Conservation (phyloP, 2,329 filamentous ascomycete species). For the Tolypocladium tropicale region DNA sequence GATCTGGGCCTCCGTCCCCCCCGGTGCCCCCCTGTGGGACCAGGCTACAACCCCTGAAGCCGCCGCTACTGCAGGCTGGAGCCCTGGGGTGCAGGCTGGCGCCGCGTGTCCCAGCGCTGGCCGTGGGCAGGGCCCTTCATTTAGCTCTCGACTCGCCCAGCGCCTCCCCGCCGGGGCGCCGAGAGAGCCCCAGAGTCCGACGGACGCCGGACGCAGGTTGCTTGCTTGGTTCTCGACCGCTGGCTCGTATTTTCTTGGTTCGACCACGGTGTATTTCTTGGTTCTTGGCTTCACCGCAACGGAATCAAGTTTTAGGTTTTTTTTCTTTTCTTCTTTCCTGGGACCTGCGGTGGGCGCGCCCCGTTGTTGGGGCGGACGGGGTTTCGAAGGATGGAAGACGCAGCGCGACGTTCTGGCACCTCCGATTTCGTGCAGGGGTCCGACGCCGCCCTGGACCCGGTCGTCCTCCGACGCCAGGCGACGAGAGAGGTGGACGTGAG, state of each 20-base stretch:
- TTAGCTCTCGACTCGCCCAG: neutral
- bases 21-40: neutral
- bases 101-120: neutral
- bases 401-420: neutral
- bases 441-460: too few species aligned
- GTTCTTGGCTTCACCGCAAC: neutral
- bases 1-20: neutral
- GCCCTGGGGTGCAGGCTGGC: neutral
- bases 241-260: too few species aligned
- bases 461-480: neutral
- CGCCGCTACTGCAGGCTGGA: neutral
- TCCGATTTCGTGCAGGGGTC: neutral
- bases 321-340: too few species aligned
- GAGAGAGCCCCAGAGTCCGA: neutral
- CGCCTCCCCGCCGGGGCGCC: too few species aligned
- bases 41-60: neutral
- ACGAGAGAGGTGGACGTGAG: neutral
- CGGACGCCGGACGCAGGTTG: neutral
- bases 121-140: too few species aligned
- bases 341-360: too few species aligned
- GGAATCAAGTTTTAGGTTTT: too few species aligned
- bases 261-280: too few species aligned
- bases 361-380: neutral
- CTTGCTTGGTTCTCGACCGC: too few species aligned
- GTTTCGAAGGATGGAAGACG: neutral